These are phyloP conservation scores for Chenopodium berlandieri DNA, from an alignment of 148 eudicot genomes.

Conservation along the genomic window DNA sequence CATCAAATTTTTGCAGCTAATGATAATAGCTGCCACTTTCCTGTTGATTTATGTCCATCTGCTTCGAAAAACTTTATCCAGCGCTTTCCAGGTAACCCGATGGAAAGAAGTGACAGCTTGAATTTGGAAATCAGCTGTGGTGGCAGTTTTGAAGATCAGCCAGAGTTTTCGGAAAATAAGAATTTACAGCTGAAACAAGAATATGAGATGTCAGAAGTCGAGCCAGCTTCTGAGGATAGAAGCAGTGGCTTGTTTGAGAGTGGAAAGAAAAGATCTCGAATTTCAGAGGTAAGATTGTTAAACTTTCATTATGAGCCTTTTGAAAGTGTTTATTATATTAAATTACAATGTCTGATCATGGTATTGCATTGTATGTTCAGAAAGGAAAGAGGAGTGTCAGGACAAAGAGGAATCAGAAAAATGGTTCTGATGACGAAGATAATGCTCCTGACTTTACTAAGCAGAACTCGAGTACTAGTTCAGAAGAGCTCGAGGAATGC, in stretches of 20 bases:
- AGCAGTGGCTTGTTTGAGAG: slow-evolving; percentile 17
- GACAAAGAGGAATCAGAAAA: slow-evolving; percentile 43
- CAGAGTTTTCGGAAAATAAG: slow-evolving; percentile 22
- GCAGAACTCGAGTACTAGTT: slow-evolving; percentile 34
- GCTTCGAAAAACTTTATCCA: slow-evolving; percentile 19
- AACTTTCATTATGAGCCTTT: no score
- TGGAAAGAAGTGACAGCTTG: slow-evolving; percentile 33
- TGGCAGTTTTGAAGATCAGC: slow-evolving; percentile 26
- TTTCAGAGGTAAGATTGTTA: slow-evolving; percentile 41
- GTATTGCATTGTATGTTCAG: slow-evolving; percentile 12
- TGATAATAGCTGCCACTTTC: slow-evolving; percentile 18
- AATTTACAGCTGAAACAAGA: slow-evolving; percentile 28
- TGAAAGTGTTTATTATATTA: neutral
- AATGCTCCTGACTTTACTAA: slow-evolving; percentile 18
- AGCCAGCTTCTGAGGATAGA: slow-evolving; percentile 18
- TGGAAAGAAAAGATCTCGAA: slow-evolving; percentile 46
- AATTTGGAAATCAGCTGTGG: slow-evolving; percentile 33
- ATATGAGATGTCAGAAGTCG: slow-evolving; percentile 26
- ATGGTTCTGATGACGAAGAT: slow-evolving; percentile 31
- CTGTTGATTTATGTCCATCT: slow-evolving; percentile 27
- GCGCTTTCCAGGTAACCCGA: slow-evolving; percentile 14
- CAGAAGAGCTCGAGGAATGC: slow-evolving; percentile 38
- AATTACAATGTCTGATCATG: neutral
- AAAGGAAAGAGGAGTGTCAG: slow-evolving; percentile 52
- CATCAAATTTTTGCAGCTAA: slow-evolving; percentile 24